Conservation (phyloP, 306 rosid genomes). For the Fagus crenata region DNA sequence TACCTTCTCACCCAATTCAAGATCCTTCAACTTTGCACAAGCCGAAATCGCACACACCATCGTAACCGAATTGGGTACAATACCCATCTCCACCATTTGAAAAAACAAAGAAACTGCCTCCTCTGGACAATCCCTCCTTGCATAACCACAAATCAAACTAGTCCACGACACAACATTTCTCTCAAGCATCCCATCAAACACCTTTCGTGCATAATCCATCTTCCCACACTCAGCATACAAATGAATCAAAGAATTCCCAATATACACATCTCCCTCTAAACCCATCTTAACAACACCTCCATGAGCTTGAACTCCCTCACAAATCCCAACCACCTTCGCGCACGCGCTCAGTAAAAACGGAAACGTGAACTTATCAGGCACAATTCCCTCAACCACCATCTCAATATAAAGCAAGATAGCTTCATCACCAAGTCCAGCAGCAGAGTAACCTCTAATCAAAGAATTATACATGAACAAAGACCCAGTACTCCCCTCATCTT, state of each 20-base stretch:
- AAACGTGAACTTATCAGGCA: slow-evolving; percentile 71
- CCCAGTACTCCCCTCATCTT: slow-evolving; percentile 19
- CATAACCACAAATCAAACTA: slow-evolving; percentile 77
- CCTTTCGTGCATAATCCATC: slow-evolving; percentile 50
- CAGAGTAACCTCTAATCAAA: slow-evolving; percentile 64
- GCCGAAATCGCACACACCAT: slow-evolving; percentile 76
- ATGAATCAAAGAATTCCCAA: slow-evolving; percentile 65
- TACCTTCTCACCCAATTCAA: slow-evolving; percentile 52
- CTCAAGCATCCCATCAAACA: slow-evolving; percentile 67
- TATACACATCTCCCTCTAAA: slow-evolving; percentile 55
- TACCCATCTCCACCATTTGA: slow-evolving; percentile 59
- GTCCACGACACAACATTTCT: slow-evolving; percentile 92
- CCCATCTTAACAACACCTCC: slow-evolving; percentile 60
- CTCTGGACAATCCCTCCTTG: slow-evolving; percentile 42
- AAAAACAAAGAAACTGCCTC: slow-evolving; percentile 70
- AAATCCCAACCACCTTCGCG: slow-evolving; percentile 50
- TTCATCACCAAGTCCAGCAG: slow-evolving; percentile 50
- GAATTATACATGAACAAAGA: slow-evolving; percentile 53
- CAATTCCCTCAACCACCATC: slow-evolving; percentile 47
- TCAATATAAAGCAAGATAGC: slow-evolving; percentile 52
- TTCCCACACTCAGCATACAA: slow-evolving; percentile 55
- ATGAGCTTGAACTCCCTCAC: slow-evolving; percentile 68
- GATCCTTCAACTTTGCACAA: slow-evolving; percentile 75
- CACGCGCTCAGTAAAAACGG: slow-evolving; percentile 66
- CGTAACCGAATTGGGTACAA: slow-evolving; percentile 58